Evolutionary conservation across 371 early-diverging fungal genomes (phyloP), one percentile per base, ranked within the genome.

Genomic region (Ecytonucleospora hepatopenaei): DNA sequence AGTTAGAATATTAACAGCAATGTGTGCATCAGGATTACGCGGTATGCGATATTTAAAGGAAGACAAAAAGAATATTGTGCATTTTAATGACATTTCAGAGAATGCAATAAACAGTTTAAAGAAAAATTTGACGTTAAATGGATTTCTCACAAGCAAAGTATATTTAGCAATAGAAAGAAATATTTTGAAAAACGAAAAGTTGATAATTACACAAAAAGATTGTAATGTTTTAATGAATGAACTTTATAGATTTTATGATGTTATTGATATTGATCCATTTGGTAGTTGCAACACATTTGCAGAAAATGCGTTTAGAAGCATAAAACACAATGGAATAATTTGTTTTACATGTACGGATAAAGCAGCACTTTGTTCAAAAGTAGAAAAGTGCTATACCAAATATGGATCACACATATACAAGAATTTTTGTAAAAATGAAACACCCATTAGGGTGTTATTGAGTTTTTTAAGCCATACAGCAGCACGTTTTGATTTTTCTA

Each of bases 291-390:
- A 90, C 0, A 93, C 92, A 2, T 99, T 93, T 77, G 77, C 97
- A 16, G 94, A 96, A 71, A 90, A 85, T 30, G 95, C 97, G 8
- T 86, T 97, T 0, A 88, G 90, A 67, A 84, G 90, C 0, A 88
- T 95, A 4, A 81, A 86, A 48, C 88, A 91, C 61, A 93, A 92
- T 54, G 98, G 90, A 79, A 79, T 98, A 27, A 80, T 98, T 26
- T 93, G 93, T 78, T 86, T 99, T 27, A 99, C 99, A 1, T 92
- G 95, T 80, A 99, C 99, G 0, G 99, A 99, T 84, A 84, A 94
- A 77, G 94, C 91, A 8, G 88, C 93, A 5, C 82, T 99, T 2
- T 90, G 93, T 65, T 90, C 93, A 16, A 78, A 78, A 49, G 69
- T 67, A 35, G 60, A 35, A 17, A 80, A 80, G 67, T 90, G 95